phyloP scores from a whole-genome alignment of 192 early-diverging fungal species.

The Linnemannia exigua region DNA sequence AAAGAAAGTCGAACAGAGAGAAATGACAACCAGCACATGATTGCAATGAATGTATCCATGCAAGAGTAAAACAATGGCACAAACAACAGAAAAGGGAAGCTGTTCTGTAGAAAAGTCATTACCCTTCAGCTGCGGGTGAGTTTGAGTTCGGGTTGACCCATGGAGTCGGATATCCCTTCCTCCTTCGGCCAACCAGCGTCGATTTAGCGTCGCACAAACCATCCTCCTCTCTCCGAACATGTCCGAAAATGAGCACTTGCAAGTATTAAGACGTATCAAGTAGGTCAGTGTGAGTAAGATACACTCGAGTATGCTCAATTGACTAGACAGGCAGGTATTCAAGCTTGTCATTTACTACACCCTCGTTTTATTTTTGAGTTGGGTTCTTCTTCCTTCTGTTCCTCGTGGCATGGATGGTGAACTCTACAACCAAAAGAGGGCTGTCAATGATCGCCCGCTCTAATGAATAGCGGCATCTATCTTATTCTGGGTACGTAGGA shows the following conservation, averaged over 20 bases:
- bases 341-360: background rate
- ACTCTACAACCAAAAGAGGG: background rate
- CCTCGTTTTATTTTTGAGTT: background rate
- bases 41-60: background rate
- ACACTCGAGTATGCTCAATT: background rate
- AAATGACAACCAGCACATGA: background rate
- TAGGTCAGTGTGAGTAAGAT: background rate
- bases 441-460: background rate
- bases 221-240: slow-evolving; percentile 6
- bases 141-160: slow-evolving; percentile 14
- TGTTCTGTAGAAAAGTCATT: background rate
- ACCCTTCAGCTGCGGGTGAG: background rate
- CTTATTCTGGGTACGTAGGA: too few relatives aligned
- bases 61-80: background rate
- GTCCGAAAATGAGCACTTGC: slow-evolving; percentile 8
- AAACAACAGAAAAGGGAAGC: background rate
- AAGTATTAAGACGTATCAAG: background rate
- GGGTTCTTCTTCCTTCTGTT: background rate
- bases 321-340: background rate
- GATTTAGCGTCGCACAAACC: slow-evolving; percentile 33
- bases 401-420: background rate
- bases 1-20: background rate
- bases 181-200: slow-evolving; percentile 19
- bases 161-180: background rate
- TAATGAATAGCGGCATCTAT: background rate